These are phyloP conservation scores for Epichloe gansuensis DNA, from an alignment of 2,329 filamentous ascomycete genomes.

Conservation along the genomic window DNA sequence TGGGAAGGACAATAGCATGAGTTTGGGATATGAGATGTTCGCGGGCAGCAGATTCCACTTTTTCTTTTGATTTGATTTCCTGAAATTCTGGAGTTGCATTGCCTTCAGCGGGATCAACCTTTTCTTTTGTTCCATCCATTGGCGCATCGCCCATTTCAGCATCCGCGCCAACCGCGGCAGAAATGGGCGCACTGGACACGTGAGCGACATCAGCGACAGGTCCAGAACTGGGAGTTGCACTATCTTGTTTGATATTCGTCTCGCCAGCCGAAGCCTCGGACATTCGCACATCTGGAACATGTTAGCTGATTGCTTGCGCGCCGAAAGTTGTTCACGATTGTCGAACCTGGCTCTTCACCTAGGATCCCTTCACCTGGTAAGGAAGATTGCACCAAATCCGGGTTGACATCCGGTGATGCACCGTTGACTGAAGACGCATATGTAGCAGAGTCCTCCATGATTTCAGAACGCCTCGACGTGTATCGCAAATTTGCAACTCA, in stretches of 20 bases:
- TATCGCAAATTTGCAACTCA: constrained; percentile 1
- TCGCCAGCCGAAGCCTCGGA: constrained; percentile 36
- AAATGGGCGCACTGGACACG: constrained; percentile 47
- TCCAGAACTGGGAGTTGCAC: constrained; percentile 45
- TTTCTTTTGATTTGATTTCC: constrained; percentile 63
- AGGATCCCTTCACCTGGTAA: constrained; percentile 32
- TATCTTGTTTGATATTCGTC: constrained; percentile 47
- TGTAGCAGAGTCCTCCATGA: constrained; percentile 47
- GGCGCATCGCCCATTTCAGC: constrained; percentile 68
- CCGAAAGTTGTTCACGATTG: not conserved
- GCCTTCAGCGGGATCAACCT: constrained; percentile 32
- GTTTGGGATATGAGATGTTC: constrained; percentile 89
- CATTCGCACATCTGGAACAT: constrained; percentile 49
- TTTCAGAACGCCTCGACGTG: constrained; percentile 5
- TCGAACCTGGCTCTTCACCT: constrained; percentile 34
- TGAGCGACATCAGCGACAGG: constrained; percentile 50
- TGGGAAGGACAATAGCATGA: constrained; percentile 90
- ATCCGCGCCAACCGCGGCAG: constrained; percentile 53
- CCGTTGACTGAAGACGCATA: constrained; percentile 46
- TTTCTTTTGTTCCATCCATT: constrained; percentile 36
- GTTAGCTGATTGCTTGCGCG: constrained; percentile 1
- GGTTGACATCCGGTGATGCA: constrained; percentile 44
- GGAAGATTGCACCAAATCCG: constrained; percentile 42
- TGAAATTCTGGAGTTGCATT: constrained; percentile 37
- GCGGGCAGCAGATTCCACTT: constrained; percentile 73